Evolutionary conservation across 176 grass and related monocot species (phyloP).

Genomic region (Juncus effusus): DNA sequence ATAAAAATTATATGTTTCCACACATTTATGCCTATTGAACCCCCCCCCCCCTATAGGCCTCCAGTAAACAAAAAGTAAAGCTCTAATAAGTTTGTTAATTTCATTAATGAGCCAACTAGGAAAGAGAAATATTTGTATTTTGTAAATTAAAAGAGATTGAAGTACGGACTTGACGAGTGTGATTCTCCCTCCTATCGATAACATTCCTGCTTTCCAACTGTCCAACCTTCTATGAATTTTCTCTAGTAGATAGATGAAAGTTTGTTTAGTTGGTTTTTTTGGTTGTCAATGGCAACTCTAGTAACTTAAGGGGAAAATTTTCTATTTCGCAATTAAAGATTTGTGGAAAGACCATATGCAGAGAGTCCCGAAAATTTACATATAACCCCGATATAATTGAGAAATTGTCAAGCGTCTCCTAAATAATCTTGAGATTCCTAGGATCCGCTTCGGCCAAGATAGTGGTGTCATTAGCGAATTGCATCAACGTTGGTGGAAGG

Average conservation of each 20-base stretch:
- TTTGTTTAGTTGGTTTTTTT: not conserved
- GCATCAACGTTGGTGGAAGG: not conserved
- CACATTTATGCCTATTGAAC: too few relatives aligned
- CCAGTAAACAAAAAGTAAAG: too few relatives aligned
- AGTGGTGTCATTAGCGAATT: not conserved
- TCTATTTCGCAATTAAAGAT: not conserved
- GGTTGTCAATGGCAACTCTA: not conserved
- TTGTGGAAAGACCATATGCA: not conserved
- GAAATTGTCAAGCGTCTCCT: not conserved
- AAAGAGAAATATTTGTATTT: not conserved
- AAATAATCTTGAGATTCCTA: not conserved
- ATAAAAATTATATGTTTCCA: too few relatives aligned
- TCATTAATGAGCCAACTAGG: not conserved
- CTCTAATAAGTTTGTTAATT: not conserved
- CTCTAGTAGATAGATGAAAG: not conserved
- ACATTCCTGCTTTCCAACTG: not conserved
- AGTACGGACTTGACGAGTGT: not conserved
- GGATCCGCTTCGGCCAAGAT: too few relatives aligned
- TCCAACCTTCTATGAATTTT: not conserved
- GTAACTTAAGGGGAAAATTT: not conserved
- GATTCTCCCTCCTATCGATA: not conserved
- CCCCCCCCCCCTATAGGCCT: too few relatives aligned
- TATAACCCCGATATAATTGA: not conserved
- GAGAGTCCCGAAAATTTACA: not conserved
- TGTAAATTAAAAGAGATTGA: not conserved